Conservation (phyloP, 1,284 basidiomycete species). For the Cutaneotrichosporon cavernicola region DNA sequence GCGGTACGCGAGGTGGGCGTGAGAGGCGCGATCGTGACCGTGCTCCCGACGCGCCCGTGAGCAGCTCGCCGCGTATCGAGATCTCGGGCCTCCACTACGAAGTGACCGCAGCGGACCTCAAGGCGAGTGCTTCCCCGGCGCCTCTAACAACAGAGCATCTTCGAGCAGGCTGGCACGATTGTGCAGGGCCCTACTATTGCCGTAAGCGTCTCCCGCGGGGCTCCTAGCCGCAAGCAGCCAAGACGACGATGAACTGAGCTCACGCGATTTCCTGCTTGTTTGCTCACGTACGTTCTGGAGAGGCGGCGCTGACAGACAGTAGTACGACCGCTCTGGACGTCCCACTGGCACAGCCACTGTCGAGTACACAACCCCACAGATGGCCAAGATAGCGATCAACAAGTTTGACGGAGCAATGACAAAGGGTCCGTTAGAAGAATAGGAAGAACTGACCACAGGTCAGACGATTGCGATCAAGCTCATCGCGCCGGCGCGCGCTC, state of each 20-base stretch:
- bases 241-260: slow-evolving; percentile 17
- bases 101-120: slow-evolving; percentile 80
- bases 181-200: slow-evolving; percentile 87
- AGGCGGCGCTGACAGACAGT: slow-evolving; percentile 10
- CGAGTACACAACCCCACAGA: slow-evolving; percentile 72
- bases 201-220: slow-evolving; percentile 59
- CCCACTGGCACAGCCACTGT: slow-evolving; percentile 81
- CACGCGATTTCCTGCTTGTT: slow-evolving; percentile 26
- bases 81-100: slow-evolving; percentile 93
- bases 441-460: slow-evolving; percentile 55
- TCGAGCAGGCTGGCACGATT: slow-evolving; percentile 88
- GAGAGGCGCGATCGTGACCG: slow-evolving; percentile 13
- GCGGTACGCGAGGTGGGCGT: slow-evolving; percentile 15
- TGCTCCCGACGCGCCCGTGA: slow-evolving; percentile 36
- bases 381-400: slow-evolving; percentile 80
- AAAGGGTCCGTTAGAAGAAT: slow-evolving; percentile 64
- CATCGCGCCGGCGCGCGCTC: slow-evolving; percentile 33
- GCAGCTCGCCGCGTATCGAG: slow-evolving; percentile 65
- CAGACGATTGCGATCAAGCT: slow-evolving; percentile 76
- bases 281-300: slow-evolving; percentile 30
- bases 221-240: slow-evolving; percentile 1
- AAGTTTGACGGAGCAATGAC: slow-evolving; percentile 85
- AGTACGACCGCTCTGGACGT: slow-evolving; percentile 96
- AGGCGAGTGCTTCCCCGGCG: slow-evolving; percentile 56
- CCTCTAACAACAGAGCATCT: slow-evolving; percentile 65